Base-by-base conservation (phyloP, 768 basidiomycete species). In the Coprinellus micaceus region DNA sequence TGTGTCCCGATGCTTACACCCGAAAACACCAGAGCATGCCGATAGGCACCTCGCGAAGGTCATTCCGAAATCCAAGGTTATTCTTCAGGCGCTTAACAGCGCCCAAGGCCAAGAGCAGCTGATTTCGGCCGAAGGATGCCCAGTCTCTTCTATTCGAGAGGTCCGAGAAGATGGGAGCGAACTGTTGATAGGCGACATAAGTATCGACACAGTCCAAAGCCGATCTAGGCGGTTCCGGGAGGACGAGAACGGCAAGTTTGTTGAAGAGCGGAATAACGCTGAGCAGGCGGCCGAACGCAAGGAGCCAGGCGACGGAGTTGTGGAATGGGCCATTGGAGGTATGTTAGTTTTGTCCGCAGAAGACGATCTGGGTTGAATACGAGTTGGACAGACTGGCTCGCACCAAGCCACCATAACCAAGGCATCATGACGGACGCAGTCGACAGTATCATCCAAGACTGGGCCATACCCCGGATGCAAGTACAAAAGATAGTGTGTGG, bases 361-460 rank as follows among this genome's bases (percentile, higher is more conserved):
- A 47, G 44, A 37, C 22, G 33, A 57, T 48, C 6, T 33, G 6
- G 52, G 47, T 41, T 17, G n/a, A n/a, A n/a, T n/a, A n/a, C n/a
- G n/a, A n/a, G n/a, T n/a, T n/a, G 28, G 13, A 46, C 44, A 87
- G 88, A 86, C 63, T 88, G 78, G 59, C 67, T 89, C 40, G 78
- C 75, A 4, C 74, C 82, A 15, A 79, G 77, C 30, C 80, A 86
- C 63, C 87, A 89, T 56, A 77, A 86, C 28, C 75, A 71, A 60
- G 87, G 88, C 0, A 88, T 91, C 59, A 90, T 90, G 89, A 79
- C 80, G 21, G 82, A 80, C n/a, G 86, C 79, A 0, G 63, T 91
- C 29, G 68, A 68, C 7, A 78, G 77, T 4, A 47, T 91, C 29
- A 52, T 90, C 43, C 63, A 77, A 17, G 63, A 76, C 11, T 89